Evolutionary conservation across 768 basidiomycete genomes (phyloP).

Genomic region (Leccinum obscurum): DNA sequence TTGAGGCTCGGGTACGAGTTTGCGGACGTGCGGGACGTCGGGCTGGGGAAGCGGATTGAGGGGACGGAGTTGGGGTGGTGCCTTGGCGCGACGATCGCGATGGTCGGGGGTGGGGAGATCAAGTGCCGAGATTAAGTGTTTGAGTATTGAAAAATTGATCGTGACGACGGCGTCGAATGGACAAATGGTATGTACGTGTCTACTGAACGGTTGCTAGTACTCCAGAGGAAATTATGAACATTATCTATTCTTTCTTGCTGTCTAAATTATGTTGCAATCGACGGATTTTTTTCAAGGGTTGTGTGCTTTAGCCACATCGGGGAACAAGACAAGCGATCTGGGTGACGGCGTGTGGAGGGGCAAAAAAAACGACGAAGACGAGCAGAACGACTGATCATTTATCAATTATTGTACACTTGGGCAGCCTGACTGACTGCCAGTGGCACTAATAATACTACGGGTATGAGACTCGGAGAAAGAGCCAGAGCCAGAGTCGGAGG

Average conservation of each 20-base stretch:
- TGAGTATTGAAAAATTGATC: not conserved
- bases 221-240: not conserved
- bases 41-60: constrained; percentile 82
- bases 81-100: constrained; percentile 78
- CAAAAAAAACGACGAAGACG: not conserved
- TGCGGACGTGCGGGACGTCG: constrained; percentile 60
- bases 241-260: not conserved
- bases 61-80: constrained; percentile 96
- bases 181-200: not conserved
- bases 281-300: not conserved
- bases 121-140: constrained; percentile 43
- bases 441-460: no score
- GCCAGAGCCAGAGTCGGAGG: not conserved
- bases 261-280: not conserved
- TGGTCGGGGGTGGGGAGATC: constrained; percentile 63
- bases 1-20: constrained; percentile 92
- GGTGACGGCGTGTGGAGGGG: not conserved
- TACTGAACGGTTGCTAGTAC: not conserved
- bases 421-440: no score
- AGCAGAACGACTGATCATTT: not conserved
- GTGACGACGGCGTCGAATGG: not conserved
- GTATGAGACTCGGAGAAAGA: no score
- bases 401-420: no score
- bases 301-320: not conserved
- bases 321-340: not conserved